Evolutionary conservation across 352 stramenopile genomes (phyloP), one percentile per base, ranked within the genome.

Genomic region (Phytophthora multivora): DNA sequence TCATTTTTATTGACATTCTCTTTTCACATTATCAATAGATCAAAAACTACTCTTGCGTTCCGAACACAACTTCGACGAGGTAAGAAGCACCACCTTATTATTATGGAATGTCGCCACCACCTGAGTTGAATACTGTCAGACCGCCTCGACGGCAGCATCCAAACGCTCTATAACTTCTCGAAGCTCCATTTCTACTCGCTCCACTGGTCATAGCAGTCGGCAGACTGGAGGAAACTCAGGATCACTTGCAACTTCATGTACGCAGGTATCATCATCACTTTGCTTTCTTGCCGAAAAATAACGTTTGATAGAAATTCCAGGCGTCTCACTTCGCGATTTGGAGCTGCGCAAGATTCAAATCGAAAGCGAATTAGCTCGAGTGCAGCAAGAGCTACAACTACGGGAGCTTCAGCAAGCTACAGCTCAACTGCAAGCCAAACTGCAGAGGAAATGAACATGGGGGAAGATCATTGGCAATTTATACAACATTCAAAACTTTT

Each of bases 311-410:
- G 21, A 25, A 2, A 4, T 16, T 4, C 0, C 45, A 90, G 80
- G 51, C 33, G 67, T 72, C 10, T 90, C 79, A 9, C 57, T 90
- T 25, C 72, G 73, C 0, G 77, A 84, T 10, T 55, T 90, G 19
- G 81, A 90, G 53, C 53, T 61, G 18, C 79, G 77, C 43, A 90
- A 89, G 51, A 62, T 40, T n/a, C 64, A 85, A 47, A 90, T 90
- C 47, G 77, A 86, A 46, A 54, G 49, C n/a, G 77, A 86, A 45
- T 51, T 86, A 4, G 55, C 64, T 49, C 73, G 71, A 33, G 73
- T 86, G 21, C 73, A 83, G 43, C 59, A 62, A 3, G 77, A 86
- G 38, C 56, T 86, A 1, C 63, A 74, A 45, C 52, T 69, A 31
- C 63, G 77, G 12, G 51, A 77, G 47, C 51, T 40, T 0, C 56